Conservation (phyloP, 371 early-diverging fungal species). For the Lichtheimia hyalospora region DNA sequence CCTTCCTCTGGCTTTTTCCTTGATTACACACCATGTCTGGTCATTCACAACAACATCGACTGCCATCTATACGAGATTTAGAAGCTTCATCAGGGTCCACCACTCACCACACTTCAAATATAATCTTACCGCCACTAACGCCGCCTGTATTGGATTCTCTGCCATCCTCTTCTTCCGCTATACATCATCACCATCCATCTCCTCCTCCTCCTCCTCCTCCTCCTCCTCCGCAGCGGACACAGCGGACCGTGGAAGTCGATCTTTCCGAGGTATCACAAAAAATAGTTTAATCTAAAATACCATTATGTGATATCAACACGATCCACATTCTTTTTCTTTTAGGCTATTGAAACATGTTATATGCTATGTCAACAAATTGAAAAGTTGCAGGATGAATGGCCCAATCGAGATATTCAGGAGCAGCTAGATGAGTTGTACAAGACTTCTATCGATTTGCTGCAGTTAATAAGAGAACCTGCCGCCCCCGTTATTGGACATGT, state of each 20-base stretch:
- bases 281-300: not conserved
- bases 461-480: slow-evolving; percentile 2
- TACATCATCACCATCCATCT: not conserved
- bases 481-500: not conserved
- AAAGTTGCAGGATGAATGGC: slow-evolving; percentile 5
- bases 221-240: not conserved
- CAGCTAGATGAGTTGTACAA: slow-evolving; percentile 6
- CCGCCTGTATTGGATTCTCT: not conserved
- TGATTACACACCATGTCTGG: not conserved
- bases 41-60: not conserved
- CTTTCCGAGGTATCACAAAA: slow-evolving; percentile 3
- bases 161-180: not conserved
- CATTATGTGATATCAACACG: not conserved
- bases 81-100: slow-evolving; percentile 2
- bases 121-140: slow-evolving; percentile 6
- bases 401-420: not conserved
- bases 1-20: not conserved
- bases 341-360: slow-evolving; percentile 17
- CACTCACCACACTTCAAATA: not conserved
- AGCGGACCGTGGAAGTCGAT: not conserved
- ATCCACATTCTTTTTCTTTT: not conserved
- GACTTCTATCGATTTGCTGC: slow-evolving; percentile 8
- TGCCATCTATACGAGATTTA: slow-evolving; percentile 6
- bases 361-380: slow-evolving; percentile 14
- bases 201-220: not conserved